phyloP scores from a whole-genome alignment of 495 filamentous ascomycete species.

The Aspergillus heteromorphus region DNA sequence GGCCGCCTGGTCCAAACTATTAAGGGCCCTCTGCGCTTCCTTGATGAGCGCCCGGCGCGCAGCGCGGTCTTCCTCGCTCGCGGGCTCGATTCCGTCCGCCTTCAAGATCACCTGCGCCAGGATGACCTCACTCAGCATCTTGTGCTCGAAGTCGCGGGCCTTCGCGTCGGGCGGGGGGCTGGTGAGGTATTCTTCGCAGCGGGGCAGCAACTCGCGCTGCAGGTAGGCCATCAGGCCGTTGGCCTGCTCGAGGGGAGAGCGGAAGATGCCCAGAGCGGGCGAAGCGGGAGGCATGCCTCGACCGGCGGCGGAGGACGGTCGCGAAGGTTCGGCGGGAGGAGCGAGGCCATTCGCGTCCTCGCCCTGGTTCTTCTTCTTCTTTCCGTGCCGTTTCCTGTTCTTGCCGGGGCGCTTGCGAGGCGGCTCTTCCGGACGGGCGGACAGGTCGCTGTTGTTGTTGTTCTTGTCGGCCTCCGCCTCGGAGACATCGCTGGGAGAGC shows the following conservation, averaged over 20 bases:
- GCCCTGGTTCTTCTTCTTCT: constrained; percentile 17
- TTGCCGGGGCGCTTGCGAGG: constrained; percentile 30
- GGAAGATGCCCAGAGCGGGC: constrained; percentile 32
- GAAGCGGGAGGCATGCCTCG: constrained; percentile 24
- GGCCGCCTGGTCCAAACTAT: constrained; percentile 50
- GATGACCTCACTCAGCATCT: constrained; percentile 76
- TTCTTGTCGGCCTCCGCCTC: constrained; percentile 42
- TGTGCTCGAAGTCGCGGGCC: constrained; percentile 70
- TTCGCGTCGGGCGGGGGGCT: constrained; percentile 65
- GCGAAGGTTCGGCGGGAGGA: constrained; percentile 11
- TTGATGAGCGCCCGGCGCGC: constrained; percentile 70
- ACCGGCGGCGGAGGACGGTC: constrained; percentile 11
- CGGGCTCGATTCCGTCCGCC: constrained; percentile 74
- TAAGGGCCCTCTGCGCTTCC: constrained; percentile 63
- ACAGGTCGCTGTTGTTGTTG: constrained; percentile 20
- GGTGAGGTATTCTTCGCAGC: constrained; percentile 57
- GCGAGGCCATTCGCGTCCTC: constrained; percentile 12
- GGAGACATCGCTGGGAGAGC: constrained; percentile 42
- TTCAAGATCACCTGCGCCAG: constrained; percentile 80
- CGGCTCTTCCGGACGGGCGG: constrained; percentile 13
- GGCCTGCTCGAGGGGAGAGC: constrained; percentile 63
- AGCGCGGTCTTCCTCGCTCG: constrained; percentile 57
- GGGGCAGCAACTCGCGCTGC: constrained; percentile 58
- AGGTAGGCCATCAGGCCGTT: constrained; percentile 62
- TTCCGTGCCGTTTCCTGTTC: constrained; percentile 9